Evolutionary conservation across 164 flowering plant species (phyloP).

Genomic region (Paratinospora sagittata): DNA sequence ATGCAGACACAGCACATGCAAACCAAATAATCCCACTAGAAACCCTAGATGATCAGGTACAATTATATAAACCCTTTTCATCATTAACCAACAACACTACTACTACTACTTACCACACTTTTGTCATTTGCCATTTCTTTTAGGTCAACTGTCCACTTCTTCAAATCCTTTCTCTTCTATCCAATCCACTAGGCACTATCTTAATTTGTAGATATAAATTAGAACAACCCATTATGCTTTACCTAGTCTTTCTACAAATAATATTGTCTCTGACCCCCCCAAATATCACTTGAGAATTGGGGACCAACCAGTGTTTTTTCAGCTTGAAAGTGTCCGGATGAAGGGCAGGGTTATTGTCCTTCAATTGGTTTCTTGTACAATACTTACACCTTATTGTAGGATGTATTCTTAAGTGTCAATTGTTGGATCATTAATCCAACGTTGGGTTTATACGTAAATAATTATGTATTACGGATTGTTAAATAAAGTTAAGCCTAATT

Average conservation of each 20-base stretch:
- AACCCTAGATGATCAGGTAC: not conserved
- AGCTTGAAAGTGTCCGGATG: not conserved
- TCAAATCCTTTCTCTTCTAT: no score
- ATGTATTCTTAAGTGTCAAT: not conserved
- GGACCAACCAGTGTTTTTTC: not conserved
- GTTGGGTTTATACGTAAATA: no score
- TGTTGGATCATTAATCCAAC: no score
- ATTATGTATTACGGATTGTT: no score
- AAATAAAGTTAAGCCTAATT: no score
- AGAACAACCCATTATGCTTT: not conserved
- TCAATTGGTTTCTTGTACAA: not conserved
- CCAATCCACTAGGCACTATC: not conserved
- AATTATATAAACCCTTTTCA: not conserved
- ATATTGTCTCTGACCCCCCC: not conserved
- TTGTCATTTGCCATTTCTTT: not conserved
- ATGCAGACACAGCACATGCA: conserved; percentile 1
- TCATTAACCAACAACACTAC: not conserved
- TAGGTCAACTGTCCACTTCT: conserved; percentile 2
- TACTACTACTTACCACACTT: no score
- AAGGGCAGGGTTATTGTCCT: not conserved
- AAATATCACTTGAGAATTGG: not conserved
- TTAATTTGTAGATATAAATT: not conserved
- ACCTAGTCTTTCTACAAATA: not conserved
- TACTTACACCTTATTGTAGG: not conserved
- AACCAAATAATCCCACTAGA: not conserved